phyloP scores from a whole-genome alignment of 1,139 yeast species.

The Blastobotrys capitulatus region DNA sequence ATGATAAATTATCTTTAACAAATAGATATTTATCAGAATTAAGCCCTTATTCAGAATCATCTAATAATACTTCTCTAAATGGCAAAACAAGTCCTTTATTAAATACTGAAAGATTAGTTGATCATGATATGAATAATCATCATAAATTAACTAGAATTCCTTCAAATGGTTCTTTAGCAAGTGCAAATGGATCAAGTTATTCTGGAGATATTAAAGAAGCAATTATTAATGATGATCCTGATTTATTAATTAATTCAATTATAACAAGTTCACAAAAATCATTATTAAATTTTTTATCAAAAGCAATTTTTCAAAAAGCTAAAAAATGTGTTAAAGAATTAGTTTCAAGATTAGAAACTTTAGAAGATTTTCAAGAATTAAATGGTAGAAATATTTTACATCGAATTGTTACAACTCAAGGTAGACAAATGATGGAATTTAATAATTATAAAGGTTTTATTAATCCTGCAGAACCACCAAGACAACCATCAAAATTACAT shows the following conservation, averaged over 20 bases:
- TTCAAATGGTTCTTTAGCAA: conserved; percentile 16
- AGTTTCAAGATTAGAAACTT: conserved; percentile 42
- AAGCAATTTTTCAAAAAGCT: conserved; percentile 52
- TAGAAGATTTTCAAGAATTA: conserved; percentile 65
- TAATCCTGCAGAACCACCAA: conserved; percentile 48
- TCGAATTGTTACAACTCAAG: conserved; percentile 70
- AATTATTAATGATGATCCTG: conserved; percentile 27
- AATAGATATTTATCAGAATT: conserved; percentile 50
- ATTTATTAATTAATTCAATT: conserved; percentile 20
- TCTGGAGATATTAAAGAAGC: conserved; percentile 19
- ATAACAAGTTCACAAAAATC: conserved; percentile 34
- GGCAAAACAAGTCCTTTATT: conserved; percentile 7
- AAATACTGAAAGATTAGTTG: conserved; percentile 10
- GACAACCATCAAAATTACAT: conserved; percentile 21
- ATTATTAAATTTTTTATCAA: conserved; percentile 53
- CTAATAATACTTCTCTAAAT: background rate
- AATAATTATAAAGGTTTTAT: conserved; percentile 29
- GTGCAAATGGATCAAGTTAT: conserved; percentile 5
- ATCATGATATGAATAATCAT: background rate
- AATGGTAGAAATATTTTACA: conserved; percentile 83
- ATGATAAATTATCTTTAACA: conserved; percentile 49
- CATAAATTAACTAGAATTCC: conserved; percentile 8
- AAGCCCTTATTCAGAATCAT: conserved; percentile 33
- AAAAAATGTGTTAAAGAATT: conserved; percentile 51
- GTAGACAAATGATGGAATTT: conserved; percentile 41